Conservation (phyloP, 345 rosid species). For the Cardiospermum halicacabum region DNA sequence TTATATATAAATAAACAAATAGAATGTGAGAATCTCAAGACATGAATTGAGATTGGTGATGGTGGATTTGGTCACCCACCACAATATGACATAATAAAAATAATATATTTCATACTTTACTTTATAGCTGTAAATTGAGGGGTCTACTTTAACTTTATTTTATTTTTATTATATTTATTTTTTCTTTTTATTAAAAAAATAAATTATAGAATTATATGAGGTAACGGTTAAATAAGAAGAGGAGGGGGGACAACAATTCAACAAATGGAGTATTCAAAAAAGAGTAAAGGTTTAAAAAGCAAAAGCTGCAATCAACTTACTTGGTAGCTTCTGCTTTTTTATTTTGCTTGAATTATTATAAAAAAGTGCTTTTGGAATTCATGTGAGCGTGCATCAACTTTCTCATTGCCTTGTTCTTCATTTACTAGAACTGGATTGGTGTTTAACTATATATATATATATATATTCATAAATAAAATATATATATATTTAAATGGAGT, state of each 20-base stretch:
- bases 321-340: neutral
- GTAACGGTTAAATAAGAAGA: conserved; percentile 21
- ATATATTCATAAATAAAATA: no score
- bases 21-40: conserved; percentile 56
- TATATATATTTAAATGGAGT: no score
- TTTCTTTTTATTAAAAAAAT: neutral
- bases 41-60: conserved; percentile 22
- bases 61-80: conserved; percentile 38
- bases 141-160: no score
- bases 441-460: no score
- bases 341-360: neutral
- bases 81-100: conserved; percentile 3
- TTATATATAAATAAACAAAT: conserved; percentile 10
- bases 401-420: no score
- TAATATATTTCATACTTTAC: neutral
- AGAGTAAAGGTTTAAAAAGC: conserved; percentile 27
- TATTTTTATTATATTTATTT: no score
- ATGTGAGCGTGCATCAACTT: no score
- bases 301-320: conserved; percentile 29
- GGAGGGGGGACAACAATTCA: conserved; percentile 26
- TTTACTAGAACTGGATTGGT: no score
- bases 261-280: conserved; percentile 18
- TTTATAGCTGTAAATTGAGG: conserved; percentile 33
- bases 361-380: neutral
- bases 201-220: neutral